phyloP scores from a whole-genome alignment of 805 yeast genomes.

The Saccharomycopsis malanga region DNA sequence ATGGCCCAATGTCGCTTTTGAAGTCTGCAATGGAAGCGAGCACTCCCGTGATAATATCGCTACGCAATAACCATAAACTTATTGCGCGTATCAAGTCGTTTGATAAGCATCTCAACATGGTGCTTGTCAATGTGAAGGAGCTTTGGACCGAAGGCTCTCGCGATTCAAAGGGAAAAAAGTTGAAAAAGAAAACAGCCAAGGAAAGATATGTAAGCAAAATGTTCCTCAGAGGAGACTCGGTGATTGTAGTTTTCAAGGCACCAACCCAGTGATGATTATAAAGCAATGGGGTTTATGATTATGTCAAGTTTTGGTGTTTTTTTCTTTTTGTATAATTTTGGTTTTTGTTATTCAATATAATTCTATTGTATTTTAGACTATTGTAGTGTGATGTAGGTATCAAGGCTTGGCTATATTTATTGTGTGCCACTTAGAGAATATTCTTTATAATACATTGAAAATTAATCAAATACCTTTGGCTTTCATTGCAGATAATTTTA shows the following conservation, averaged over 20 bases:
- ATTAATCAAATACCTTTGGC: no score
- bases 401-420: no score
- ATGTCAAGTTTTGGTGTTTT: background rate
- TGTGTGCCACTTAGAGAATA: no score
- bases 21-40: slow-evolving; percentile 72
- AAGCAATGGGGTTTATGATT: background rate
- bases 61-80: slow-evolving; percentile 89
- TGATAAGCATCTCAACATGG: slow-evolving; percentile 93
- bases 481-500: no score
- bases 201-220: slow-evolving; percentile 83
- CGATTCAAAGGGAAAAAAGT: slow-evolving; percentile 53
- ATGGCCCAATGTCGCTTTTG: slow-evolving; percentile 89
- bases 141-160: slow-evolving; percentile 47
- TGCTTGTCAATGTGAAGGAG: slow-evolving; percentile 87
- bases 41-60: slow-evolving; percentile 75
- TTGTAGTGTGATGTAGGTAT: no score
- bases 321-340: background rate
- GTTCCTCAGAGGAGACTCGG: slow-evolving; percentile 94
- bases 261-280: slow-evolving; percentile 2
- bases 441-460: no score
- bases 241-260: slow-evolving; percentile 67
- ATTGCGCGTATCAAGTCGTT: slow-evolving; percentile 88
- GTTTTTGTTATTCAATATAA: no score
- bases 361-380: no score
- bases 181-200: slow-evolving; percentile 54